phyloP scores from a whole-genome alignment of 208 protist genomes.

The Blastocrithidia nonstop region DNA sequence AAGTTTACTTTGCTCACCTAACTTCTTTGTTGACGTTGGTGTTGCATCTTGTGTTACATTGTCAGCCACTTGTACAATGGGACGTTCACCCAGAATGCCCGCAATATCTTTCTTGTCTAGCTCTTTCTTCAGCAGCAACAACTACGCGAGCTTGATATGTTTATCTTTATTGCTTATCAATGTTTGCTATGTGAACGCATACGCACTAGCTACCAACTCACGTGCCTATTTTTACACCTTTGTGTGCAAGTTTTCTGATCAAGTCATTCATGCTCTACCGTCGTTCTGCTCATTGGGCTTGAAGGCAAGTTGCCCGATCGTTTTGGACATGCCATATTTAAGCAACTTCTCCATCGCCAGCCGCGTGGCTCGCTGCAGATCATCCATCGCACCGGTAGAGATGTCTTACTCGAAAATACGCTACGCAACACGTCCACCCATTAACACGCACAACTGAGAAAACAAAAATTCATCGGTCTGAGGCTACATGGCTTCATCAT shows the following conservation, averaged over 20 bases:
- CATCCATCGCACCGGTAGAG: constrained; percentile 84
- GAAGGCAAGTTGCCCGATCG: constrained; percentile 73
- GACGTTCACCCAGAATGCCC: constrained; percentile 52
- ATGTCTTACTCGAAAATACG: constrained; percentile 74
- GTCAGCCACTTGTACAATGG: no score
- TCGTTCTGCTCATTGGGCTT: constrained; percentile 80
- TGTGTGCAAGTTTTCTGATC: constrained; percentile 74
- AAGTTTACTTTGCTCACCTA: no score
- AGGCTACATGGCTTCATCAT: constrained; percentile 81
- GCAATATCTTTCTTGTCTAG: constrained; percentile 64
- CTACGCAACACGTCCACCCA: constrained; percentile 84
- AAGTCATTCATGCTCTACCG: constrained; percentile 81
- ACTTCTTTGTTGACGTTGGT: no score
- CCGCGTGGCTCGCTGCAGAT: constrained; percentile 79
- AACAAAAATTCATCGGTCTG: constrained; percentile 79
- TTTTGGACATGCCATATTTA: constrained; percentile 81
- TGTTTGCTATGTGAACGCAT: constrained; percentile 46
- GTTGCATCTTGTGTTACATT: no score
- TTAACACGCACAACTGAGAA: constrained; percentile 78
- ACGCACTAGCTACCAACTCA: constrained; percentile 48
- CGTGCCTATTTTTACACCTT: constrained; percentile 77
- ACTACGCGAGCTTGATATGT: constrained; percentile 47
- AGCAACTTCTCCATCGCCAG: constrained; percentile 80
- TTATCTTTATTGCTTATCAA: constrained; percentile 51
- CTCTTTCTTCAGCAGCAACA: constrained; percentile 81